Percentiles rank a stretch among this genome's conserved stretches.
Evolutionary conservation across 192 early-diverging fungal genomes (phyloP).

Genomic region (Entrophospora sp.): DNA sequence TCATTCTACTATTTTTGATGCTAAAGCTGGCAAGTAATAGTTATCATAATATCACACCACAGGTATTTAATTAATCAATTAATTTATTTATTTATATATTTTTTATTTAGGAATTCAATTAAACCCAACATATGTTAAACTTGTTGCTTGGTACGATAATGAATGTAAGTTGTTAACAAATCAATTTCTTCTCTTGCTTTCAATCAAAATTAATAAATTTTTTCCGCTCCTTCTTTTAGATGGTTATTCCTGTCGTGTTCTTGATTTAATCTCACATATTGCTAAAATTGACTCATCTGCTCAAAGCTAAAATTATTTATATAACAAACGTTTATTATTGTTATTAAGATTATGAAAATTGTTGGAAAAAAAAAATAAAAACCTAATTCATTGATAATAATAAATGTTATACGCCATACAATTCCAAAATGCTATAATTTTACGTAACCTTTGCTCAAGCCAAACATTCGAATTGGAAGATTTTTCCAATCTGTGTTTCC

Average conservation of each 20-base stretch:
- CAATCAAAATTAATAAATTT: background rate
- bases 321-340: no score
- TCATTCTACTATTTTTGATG: constrained; percentile 90
- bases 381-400: no score
- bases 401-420: no score
- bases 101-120: constrained; percentile 58
- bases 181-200: no score
- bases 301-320: no score
- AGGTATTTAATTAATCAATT: background rate
- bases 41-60: background rate
- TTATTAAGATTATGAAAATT: no score
- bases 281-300: constrained; percentile 46
- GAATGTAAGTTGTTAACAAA: constrained; percentile 7
- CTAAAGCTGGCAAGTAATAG: constrained; percentile 66
- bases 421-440: no score
- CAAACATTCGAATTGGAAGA: no score
- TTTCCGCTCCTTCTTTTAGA: constrained; percentile 53
- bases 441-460: no score
- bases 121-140: constrained; percentile 93
- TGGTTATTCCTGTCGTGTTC: constrained; percentile 86
- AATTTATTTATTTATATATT: no score
- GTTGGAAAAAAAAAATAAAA: no score
- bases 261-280: constrained; percentile 79
- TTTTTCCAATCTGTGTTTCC: no score
- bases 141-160: constrained; percentile 88